Base-by-base conservation (phyloP, 2,329 filamentous ascomycete genomes). In the Colletotrichum sp. region DNA sequence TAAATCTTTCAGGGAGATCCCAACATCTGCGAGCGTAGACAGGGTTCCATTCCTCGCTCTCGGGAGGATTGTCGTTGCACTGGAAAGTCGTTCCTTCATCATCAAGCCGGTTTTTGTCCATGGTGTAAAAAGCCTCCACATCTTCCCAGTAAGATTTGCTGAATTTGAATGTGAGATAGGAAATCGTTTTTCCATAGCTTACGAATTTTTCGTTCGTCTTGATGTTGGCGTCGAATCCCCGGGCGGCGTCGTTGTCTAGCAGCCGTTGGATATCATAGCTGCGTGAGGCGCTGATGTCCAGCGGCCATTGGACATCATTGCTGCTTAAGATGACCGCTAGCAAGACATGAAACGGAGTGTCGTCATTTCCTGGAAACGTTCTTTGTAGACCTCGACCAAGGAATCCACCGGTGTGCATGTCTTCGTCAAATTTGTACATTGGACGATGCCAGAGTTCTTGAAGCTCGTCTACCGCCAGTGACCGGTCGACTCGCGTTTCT, bases 141-240 rank as follows among this genome's bases (percentile, higher is more conserved):
- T 4, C 44, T 13, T 49, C 44, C 10, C 6, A 49, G n/a, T 49
- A n/a, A 49, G 44, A 13, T 49, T 13, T 49, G 44, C 44, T 49
- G 44, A 21, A 49, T 8, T 21, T 49, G 2, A 49, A 21, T 49
- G 44, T 21, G 44, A 49, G 44, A 21, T 12, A 49, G 44, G 18
- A 9, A 4, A 2, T 0, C n/a, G 6, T 6, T 49, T 49, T 21
- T 21, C 44, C 18, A n/a, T 7, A 4, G 0, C 18, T 13, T 21
- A 1, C 9, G 1, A n/a, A 2, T 21, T 49, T 49, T 49, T 13
- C 9, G 18, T 49, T 21, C 10, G 44, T 12, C 10, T 0, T n/a
- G 18, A 49, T 49, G 3, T 49, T n/a, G 44, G 44, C n/a, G 18
- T 21, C 44, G 8, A n/a, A 21, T 13, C 10, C 10, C 9, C 18